Evolutionary conservation across 306 rosid genomes (phyloP).

Genomic region (Lotus japonicus): DNA sequence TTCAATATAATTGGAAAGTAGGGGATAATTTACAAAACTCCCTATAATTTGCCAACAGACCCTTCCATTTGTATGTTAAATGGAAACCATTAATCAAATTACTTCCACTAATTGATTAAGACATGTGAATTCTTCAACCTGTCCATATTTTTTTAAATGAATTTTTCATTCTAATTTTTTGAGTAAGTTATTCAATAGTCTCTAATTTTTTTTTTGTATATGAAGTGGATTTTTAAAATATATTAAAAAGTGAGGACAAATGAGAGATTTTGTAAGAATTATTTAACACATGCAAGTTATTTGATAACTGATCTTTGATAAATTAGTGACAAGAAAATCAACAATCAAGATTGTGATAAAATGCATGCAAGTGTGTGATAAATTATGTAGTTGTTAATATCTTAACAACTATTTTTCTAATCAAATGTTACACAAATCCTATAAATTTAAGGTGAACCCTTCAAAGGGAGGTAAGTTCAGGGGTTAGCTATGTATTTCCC

Average conservation of each 20-base stretch:
- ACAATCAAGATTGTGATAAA: no score
- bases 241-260: neutral
- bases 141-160: neutral
- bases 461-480: no score
- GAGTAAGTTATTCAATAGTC: neutral
- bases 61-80: neutral
- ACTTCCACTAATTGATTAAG: neutral
- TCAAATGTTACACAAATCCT: no score
- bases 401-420: no score
- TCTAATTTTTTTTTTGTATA: neutral
- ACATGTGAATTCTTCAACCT: neutral
- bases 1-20: neutral
- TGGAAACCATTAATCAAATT: constrained; percentile 4
- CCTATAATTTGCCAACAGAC: neutral
- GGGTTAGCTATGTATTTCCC: no score
- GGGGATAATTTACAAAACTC: neutral
- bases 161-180: neutral
- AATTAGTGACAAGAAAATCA: neutral
- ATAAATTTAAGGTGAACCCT: no score
- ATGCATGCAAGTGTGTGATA: no score
- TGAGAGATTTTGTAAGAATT: neutral
- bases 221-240: neutral
- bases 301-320: neutral
- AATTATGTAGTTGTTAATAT: no score
- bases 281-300: no score